Evolutionary conservation across 352 stramenopile species (phyloP).

Genomic region (Phytopythium delawarense): DNA sequence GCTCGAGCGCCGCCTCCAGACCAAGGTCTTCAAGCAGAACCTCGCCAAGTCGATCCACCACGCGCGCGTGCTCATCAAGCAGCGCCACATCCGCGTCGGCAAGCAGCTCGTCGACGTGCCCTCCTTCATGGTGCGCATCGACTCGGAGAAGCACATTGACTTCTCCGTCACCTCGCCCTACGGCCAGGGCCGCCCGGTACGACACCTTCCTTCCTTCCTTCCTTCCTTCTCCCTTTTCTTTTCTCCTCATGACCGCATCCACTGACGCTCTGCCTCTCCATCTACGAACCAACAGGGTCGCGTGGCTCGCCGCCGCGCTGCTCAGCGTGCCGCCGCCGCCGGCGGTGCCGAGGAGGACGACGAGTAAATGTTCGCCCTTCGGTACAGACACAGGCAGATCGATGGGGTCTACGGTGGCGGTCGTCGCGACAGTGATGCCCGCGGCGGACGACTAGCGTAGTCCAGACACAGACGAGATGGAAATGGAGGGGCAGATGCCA

Average conservation of each 20-base stretch:
- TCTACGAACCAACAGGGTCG: slow-evolving; percentile 65
- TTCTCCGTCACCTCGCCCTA: slow-evolving; percentile 98
- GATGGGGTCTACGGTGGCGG: not conserved
- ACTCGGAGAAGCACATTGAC: slow-evolving; percentile 99
- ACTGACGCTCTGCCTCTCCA: not conserved
- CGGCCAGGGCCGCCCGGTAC: slow-evolving; percentile 92
- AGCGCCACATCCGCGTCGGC: slow-evolving; percentile 99
- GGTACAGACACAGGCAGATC: not conserved
- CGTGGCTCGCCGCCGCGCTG: slow-evolving; percentile 93
- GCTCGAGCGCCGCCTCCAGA: slow-evolving; percentile 98
- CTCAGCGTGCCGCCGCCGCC: slow-evolving; percentile 88
- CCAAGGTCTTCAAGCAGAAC: slow-evolving; percentile 98
- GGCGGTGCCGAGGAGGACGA: slow-evolving; percentile 83
- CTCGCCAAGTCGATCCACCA: slow-evolving; percentile 99
- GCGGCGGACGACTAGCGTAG: slow-evolving; percentile 2
- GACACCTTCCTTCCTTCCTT: not conserved
- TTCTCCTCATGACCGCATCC: not conserved
- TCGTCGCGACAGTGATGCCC: not conserved
- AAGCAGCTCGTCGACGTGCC: slow-evolving; percentile 99
- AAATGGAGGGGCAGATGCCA: slow-evolving; percentile 1
- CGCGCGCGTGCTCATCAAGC: slow-evolving; percentile 98
- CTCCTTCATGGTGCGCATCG: slow-evolving; percentile 98
- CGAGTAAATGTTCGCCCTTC: slow-evolving; percentile 54
- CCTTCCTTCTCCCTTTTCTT: too few relatives aligned
- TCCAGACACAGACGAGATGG: slow-evolving; percentile 4